Percentiles rank a stretch among this genome's conserved stretches.
These are phyloP conservation scores for Aspergillus udagawae DNA, from an alignment of 2,329 filamentous ascomycete species.

Conservation along the genomic window DNA sequence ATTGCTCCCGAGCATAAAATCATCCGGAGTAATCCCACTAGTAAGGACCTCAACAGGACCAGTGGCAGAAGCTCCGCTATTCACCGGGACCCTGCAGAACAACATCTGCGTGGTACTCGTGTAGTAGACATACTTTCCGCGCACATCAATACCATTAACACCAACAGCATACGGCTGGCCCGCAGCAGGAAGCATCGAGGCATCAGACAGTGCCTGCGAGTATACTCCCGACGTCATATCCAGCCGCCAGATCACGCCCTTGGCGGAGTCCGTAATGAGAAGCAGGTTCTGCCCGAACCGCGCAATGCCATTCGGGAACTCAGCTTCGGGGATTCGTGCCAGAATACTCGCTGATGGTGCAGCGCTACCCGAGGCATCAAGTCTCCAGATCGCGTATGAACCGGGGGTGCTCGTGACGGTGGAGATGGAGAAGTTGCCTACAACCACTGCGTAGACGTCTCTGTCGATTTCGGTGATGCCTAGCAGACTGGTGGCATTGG, in stretches of 20 bases:
- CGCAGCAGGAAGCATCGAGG: too few relatives aligned
- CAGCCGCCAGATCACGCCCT: slow-evolving; percentile 9
- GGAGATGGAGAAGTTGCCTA: too few relatives aligned
- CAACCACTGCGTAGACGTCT: too few relatives aligned
- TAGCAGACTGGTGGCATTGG: neutral
- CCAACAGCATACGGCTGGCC: neutral
- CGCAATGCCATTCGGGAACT: too few relatives aligned
- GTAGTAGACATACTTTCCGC: slow-evolving; percentile 5
- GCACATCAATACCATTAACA: slow-evolving; percentile 6
- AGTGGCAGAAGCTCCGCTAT: neutral
- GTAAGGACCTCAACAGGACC: slow-evolving; percentile 1
- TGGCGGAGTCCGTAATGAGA: slow-evolving; percentile 3
- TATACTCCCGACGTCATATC: slow-evolving; percentile 1
- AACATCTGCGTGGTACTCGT: slow-evolving; percentile 1
- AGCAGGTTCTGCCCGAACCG: neutral
- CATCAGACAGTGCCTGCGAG: neutral
- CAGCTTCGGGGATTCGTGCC: too few relatives aligned
- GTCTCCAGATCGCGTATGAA: too few relatives aligned
- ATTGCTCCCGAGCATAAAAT: neutral
- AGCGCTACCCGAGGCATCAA: too few relatives aligned
- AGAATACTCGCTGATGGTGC: too few relatives aligned
- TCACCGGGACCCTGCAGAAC: slow-evolving; percentile 2
- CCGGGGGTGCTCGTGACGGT: too few relatives aligned
- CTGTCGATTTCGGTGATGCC: too few relatives aligned
- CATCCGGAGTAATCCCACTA: slow-evolving; percentile 2